A percentile compares a stretch with the other conserved stretches of the same genome.
phyloP scores from a whole-genome alignment of 208 protist species.

The Strigomonas culicis region DNA sequence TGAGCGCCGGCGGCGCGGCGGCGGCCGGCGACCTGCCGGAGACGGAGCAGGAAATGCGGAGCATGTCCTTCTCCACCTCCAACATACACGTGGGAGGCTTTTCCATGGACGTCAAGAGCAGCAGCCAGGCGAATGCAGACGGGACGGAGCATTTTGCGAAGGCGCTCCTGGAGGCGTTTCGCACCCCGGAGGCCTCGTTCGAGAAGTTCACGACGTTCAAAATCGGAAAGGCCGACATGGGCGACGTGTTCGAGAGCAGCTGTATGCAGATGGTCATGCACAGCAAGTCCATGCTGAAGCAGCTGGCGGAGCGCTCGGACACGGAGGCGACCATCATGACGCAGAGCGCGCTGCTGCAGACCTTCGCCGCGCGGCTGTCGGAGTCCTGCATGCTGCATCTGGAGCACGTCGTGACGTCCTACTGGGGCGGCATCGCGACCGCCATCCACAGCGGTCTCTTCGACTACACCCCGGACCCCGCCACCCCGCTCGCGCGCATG shows the following conservation, averaged over 20 bases:
- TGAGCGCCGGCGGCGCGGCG: background rate
- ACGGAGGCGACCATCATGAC: conserved; percentile 49
- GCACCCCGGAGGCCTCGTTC: conserved; percentile 50
- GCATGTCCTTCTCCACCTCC: conserved; percentile 13
- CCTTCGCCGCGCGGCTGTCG: conserved; percentile 55
- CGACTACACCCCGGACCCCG: conserved; percentile 46
- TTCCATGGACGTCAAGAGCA: conserved; percentile 1
- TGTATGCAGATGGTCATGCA: conserved; percentile 64
- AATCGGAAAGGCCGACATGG: conserved; percentile 58
- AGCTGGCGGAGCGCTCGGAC: conserved; percentile 54
- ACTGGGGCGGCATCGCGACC: conserved; percentile 80
- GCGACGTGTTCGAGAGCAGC: conserved; percentile 58
- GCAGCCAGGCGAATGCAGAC: background rate
- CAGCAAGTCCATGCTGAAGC: conserved; percentile 45
- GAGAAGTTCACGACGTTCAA: conserved; percentile 49
- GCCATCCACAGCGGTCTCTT: conserved; percentile 64
- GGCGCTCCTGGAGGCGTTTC: conserved; percentile 56
- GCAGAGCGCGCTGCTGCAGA: conserved; percentile 31
- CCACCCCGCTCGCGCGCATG: conserved; percentile 33
- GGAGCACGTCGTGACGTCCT: conserved; percentile 70
- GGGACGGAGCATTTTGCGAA: conserved; percentile 21
- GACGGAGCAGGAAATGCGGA: too few relatives aligned
- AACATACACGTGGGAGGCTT: conserved; percentile 24
- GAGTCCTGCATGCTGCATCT: conserved; percentile 54
- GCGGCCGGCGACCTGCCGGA: background rate